Percentiles rank a stretch among this genome's conserved stretches.
phyloP scores from a whole-genome alignment of 2,329 filamentous ascomycete genomes.

The Trichoderma koningii region DNA sequence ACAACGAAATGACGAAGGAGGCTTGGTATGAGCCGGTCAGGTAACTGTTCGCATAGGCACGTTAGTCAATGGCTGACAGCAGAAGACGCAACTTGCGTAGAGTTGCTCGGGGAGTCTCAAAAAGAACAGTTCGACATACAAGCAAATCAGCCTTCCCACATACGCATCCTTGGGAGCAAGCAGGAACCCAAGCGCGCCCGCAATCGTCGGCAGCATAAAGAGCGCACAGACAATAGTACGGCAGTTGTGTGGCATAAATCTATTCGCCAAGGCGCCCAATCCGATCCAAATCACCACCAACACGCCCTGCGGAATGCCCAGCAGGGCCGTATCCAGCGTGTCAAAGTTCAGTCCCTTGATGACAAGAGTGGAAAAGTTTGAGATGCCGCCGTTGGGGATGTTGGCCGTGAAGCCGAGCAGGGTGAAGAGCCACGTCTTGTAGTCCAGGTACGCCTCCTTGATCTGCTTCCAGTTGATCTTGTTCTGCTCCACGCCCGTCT shows the following conservation, averaged over 20 bases:
- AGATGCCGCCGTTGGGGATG: conserved; percentile 60
- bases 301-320: conserved; percentile 44
- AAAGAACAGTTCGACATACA: conserved; percentile 34
- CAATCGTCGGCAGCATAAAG: conserved; percentile 61
- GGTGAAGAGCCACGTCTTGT: conserved; percentile 62
- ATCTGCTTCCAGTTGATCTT: conserved; percentile 57
- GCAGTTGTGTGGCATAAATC: conserved; percentile 47
- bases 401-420: conserved; percentile 56
- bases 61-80: neutral
- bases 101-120: no score
- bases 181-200: conserved; percentile 59
- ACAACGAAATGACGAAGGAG: conserved; percentile 45
- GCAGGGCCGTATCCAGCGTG: conserved; percentile 41
- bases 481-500: conserved; percentile 62
- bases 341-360: conserved; percentile 60
- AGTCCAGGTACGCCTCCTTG: conserved; percentile 57
- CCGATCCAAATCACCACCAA: conserved; percentile 46
- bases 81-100: no score
- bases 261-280: conserved; percentile 45
- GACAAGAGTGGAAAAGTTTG: conserved; percentile 62
- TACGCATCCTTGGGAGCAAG: conserved; percentile 54
- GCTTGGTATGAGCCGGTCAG: conserved; percentile 45
- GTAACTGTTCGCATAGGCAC: conserved; percentile 31
- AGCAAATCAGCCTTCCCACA: conserved; percentile 59
- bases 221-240: conserved; percentile 56